Conservation (phyloP, 345 rosid species). For the Melastoma malabathricum region DNA sequence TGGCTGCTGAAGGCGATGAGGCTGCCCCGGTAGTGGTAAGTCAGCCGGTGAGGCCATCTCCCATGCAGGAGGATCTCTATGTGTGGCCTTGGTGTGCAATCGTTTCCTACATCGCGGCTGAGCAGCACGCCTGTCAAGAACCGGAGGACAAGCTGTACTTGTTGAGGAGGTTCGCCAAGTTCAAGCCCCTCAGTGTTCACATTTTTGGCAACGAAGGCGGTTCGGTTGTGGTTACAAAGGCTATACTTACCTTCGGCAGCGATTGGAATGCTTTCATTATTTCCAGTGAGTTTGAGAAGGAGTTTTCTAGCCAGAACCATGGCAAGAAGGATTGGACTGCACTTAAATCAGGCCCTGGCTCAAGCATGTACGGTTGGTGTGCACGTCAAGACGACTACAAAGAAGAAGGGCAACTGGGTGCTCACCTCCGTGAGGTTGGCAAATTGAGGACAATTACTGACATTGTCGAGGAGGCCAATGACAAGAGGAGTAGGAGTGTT, state of each 20-base stretch:
- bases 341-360: slow-evolving; percentile 17
- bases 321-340: slow-evolving; percentile 49
- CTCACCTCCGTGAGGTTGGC: slow-evolving; percentile 48
- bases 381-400: slow-evolving; percentile 61
- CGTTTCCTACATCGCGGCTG: slow-evolving; percentile 22
- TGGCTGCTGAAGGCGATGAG: slow-evolving; percentile 35
- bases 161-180: slow-evolving; percentile 43
- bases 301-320: slow-evolving; percentile 30
- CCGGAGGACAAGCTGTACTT: slow-evolving; percentile 29
- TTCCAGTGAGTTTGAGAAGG: slow-evolving; percentile 53
- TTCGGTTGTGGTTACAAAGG: slow-evolving; percentile 23
- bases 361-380: slow-evolving; percentile 56
- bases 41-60: slow-evolving; percentile 13
- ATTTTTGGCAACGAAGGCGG: slow-evolving; percentile 32
- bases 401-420: slow-evolving; percentile 51
- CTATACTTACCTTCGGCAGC: slow-evolving; percentile 37
- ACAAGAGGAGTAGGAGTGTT: slow-evolving; percentile 29
- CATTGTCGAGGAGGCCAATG: slow-evolving; percentile 30
- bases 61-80: slow-evolving; percentile 25
- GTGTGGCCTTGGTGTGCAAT: slow-evolving; percentile 93
- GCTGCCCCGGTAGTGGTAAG: slow-evolving; percentile 11
- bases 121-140: slow-evolving; percentile 9
- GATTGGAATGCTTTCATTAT: slow-evolving; percentile 54
- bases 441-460: slow-evolving; percentile 39
- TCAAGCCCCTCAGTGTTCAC: slow-evolving; percentile 42